These are phyloP conservation scores for Solanum pennellii DNA, from an alignment of 257 asterid genomes.

Conservation along the genomic window DNA sequence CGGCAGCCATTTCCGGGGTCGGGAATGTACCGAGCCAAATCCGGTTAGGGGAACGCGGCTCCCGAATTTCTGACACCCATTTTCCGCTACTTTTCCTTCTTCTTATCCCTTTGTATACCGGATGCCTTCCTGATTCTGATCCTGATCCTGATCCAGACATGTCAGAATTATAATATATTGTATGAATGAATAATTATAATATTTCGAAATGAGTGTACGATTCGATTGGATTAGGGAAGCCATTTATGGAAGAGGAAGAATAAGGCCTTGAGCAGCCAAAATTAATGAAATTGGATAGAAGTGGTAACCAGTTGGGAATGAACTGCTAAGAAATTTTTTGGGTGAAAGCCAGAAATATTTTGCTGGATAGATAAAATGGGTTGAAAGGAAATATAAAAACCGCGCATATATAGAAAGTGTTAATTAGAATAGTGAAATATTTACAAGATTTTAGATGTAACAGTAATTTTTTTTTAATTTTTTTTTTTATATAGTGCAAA, in stretches of 20 bases:
- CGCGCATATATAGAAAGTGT: neutral
- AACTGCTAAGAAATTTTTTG: constrained; percentile 15
- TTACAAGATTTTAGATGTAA: neutral
- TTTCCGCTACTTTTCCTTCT: constrained; percentile 38
- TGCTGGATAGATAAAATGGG: constrained; percentile 43
- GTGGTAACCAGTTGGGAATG: constrained; percentile 42
- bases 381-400: constrained; percentile 19
- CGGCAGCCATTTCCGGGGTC: constrained; percentile 59
- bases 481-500: neutral
- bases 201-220: constrained; percentile 16
- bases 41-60: constrained; percentile 40
- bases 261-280: constrained; percentile 24
- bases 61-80: constrained; percentile 67
- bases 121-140: constrained; percentile 19
- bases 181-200: neutral
- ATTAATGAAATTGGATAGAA: neutral
- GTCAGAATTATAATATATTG: neutral
- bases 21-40: constrained; percentile 60
- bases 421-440: neutral
- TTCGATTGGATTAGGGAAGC: constrained; percentile 19
- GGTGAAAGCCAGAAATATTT: constrained; percentile 38
- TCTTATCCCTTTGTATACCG: constrained; percentile 46
- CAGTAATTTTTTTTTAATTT: neutral
- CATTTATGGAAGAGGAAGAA: constrained; percentile 29
- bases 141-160: neutral